Evolutionary conservation across 768 basidiomycete genomes (phyloP).

Genomic region (Calocybe indica): DNA sequence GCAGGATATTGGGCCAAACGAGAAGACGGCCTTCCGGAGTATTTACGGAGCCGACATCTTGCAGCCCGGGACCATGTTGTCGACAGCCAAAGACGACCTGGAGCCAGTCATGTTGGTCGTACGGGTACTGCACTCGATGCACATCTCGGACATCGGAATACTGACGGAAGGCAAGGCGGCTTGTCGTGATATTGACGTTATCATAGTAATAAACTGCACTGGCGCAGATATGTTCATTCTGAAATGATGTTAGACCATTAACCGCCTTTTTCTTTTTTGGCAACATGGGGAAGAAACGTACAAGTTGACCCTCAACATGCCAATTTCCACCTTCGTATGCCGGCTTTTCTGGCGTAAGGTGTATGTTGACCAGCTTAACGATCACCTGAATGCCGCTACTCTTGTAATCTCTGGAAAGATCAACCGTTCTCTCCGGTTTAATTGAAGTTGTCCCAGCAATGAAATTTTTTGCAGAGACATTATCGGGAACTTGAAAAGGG

Average conservation of each 20-base stretch:
- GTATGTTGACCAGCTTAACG: constrained; percentile 24
- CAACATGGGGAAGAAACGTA: not conserved
- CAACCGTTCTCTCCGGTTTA: constrained; percentile 3
- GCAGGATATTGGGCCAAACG: constrained; percentile 27
- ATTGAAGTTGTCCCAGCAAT: not conserved
- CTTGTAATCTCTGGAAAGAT: constrained; percentile 7
- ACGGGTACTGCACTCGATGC: constrained; percentile 6
- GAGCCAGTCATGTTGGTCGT: constrained; percentile 15
- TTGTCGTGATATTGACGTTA: constrained; percentile 22
- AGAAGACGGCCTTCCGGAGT: constrained; percentile 20
- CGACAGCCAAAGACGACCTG: constrained; percentile 12
- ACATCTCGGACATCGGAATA: constrained; percentile 4
- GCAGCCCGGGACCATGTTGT: constrained; percentile 9
- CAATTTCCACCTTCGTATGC: constrained; percentile 28
- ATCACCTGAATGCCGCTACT: constrained; percentile 20
- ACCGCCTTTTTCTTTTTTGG: too few species aligned
- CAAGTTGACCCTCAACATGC: constrained; percentile 29
- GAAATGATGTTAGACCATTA: not conserved
- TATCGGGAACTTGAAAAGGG: constrained; percentile 1
- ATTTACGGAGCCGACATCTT: constrained; percentile 17
- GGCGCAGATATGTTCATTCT: constrained; percentile 22
- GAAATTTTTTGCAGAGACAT: constrained; percentile 4
- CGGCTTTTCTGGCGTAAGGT: constrained; percentile 30
- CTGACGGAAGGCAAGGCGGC: constrained; percentile 22
- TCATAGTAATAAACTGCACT: constrained; percentile 18